Percentiles rank a stretch among this genome's conserved stretches.
Conservation (phyloP, 169 alveolate species). For the Plasmodium vivax region DNA sequence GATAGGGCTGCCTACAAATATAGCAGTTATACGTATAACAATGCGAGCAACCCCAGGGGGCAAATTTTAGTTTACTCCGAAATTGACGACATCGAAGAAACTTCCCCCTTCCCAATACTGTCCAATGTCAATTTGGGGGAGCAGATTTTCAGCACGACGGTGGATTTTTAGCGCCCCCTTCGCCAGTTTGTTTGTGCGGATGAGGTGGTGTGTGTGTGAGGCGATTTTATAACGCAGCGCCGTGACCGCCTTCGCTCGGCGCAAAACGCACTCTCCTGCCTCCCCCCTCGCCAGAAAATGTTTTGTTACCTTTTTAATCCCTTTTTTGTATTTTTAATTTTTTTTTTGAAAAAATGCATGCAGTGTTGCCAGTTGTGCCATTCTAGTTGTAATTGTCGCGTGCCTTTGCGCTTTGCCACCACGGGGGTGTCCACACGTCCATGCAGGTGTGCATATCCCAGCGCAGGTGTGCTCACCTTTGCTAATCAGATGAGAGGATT, state of each 20-base stretch:
- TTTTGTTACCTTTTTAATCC: neutral
- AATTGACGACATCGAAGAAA: slow-evolving; percentile 68
- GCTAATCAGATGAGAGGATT: neutral
- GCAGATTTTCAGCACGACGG: slow-evolving; percentile 68
- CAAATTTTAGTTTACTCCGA: slow-evolving; percentile 42
- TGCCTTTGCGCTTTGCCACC: neutral
- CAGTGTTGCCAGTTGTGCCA: neutral
- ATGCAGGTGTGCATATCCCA: neutral
- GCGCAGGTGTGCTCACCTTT: neutral
- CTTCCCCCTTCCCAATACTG: slow-evolving; percentile 53
- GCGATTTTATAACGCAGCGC: neutral
- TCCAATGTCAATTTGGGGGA: slow-evolving; percentile 64
- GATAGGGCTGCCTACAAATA: neutral
- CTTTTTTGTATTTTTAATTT: neutral
- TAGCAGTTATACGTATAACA: slow-evolving; percentile 31
- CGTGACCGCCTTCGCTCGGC: neutral
- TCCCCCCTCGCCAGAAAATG: neutral
- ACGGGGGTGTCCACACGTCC: neutral
- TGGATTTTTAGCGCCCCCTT: slow-evolving; percentile 26
- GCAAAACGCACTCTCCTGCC: neutral
- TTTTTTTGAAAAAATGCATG: neutral
- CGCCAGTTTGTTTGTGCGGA: neutral
- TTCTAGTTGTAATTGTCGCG: neutral
- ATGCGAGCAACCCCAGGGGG: neutral
- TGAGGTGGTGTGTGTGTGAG: no score